Evolutionary conservation across 345 rosid species (phyloP).

Genomic region (Anacardium occidentale): DNA sequence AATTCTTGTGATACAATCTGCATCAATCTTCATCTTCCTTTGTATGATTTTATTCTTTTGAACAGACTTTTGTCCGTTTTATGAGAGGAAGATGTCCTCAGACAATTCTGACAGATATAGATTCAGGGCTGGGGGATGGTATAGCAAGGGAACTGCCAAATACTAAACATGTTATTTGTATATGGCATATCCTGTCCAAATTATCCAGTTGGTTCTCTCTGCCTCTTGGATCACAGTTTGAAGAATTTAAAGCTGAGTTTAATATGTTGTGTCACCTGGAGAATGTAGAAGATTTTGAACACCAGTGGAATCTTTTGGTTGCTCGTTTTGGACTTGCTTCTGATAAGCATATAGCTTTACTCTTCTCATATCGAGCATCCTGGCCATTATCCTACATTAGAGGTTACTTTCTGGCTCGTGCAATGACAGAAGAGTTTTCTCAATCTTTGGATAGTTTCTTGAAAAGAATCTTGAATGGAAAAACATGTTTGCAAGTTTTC

Average conservation of each 20-base stretch:
- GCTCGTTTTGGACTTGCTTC: constrained; percentile 74
- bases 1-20: constrained; percentile 30
- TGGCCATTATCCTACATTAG: constrained; percentile 68
- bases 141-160: constrained; percentile 74
- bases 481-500: constrained; percentile 64
- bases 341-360: constrained; percentile 75
- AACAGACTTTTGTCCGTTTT: constrained; percentile 81
- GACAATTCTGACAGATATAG: constrained; percentile 81
- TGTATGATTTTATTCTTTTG: constrained; percentile 43
- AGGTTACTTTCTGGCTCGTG: constrained; percentile 70
- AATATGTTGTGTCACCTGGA: constrained; percentile 60
- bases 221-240: constrained; percentile 65
- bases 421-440: constrained; percentile 63
- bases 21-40: constrained; percentile 27
- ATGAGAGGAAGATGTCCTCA: constrained; percentile 78
- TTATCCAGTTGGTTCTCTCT: constrained; percentile 84
- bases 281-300: constrained; percentile 69
- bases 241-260: constrained; percentile 70
- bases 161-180: constrained; percentile 65
- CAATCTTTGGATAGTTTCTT: constrained; percentile 56
- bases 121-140: constrained; percentile 76
- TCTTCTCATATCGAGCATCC: constrained; percentile 58
- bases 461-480: constrained; percentile 54
- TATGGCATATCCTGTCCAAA: constrained; percentile 71
- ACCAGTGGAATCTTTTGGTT: constrained; percentile 68